phyloP scores from a whole-genome alignment of 306 rosid genomes.

The Pueraria montana region DNA sequence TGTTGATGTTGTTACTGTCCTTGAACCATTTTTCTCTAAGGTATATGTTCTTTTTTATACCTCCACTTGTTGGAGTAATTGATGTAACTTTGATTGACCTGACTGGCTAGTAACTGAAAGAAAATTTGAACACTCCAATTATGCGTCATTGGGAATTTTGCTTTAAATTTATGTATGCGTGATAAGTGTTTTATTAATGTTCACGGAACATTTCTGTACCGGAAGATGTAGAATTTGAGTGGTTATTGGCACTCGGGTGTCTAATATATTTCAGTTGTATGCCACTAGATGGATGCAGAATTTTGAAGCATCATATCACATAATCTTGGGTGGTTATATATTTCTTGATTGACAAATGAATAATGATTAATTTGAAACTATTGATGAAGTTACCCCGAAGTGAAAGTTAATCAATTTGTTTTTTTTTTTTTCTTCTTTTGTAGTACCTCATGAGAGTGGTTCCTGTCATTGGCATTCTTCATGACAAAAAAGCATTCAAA shows the following conservation, averaged over 20 bases:
- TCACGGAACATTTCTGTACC: background rate
- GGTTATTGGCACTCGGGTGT: too few relatives aligned
- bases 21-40: slow-evolving; percentile 83
- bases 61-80: background rate
- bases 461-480: too few relatives aligned
- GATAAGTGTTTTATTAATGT: too few relatives aligned
- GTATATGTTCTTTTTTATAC: slow-evolving; percentile 42
- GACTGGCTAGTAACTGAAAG: background rate
- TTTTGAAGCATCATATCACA: background rate
- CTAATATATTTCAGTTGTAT: background rate
- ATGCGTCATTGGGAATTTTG: background rate
- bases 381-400: background rate
- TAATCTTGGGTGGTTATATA: background rate
- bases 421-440: background rate
- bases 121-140: background rate
- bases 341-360: too few relatives aligned
- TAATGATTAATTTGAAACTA: background rate
- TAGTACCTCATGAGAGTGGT: too few relatives aligned
- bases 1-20: slow-evolving; percentile 70
- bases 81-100: background rate
- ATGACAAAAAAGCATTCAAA: too few relatives aligned
- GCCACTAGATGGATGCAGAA: background rate
- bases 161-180: background rate
- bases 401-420: slow-evolving; percentile 51
- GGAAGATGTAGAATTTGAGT: background rate